Evolutionary conservation across 352 stramenopile genomes (phyloP), one percentile per base, ranked within the genome.

Genomic region (Phytophthora chlamydospora): DNA sequence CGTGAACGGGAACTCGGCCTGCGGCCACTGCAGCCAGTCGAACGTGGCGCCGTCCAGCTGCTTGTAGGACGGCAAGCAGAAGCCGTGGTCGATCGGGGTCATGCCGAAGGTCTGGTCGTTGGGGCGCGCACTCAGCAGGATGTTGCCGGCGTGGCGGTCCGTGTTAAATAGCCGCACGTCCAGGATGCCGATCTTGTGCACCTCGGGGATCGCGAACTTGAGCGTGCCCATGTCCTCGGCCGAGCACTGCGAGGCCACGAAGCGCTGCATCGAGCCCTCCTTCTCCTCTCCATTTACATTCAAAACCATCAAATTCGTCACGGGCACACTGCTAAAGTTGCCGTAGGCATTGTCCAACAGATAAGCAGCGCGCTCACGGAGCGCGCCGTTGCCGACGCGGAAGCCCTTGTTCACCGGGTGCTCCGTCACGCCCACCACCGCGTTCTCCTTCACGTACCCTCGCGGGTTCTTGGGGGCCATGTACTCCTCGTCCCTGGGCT

Each of bases 391-490:
- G 34, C 89, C 89, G n/a, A 97, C 74, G 11, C 80, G 80, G 39
- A 97, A 94, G 11, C 89, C 89, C 58, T 89, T 92, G 71, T 94
- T 91, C 21, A 93, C 73, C 0, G 89, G 88, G 58, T 96, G 83
- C 33, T 90, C 79, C 13, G 80, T 95, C 42, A 85, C 76, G 13
- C 88, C 88, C 6, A 96, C 77, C n/a, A 92, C 67, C 0, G 83
- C 81, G 39, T 83, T 76, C 51, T 93, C 84, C 70, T 90, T 86
- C 31, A 98, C 84, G 55, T 98, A 98, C 5, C 94, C 95, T 58
- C 97, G 87, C 11, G 98, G 97, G 79, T 99, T 99, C 80, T 99
- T 98, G 34, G 96, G 91, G 2, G 96, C 97, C 82, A 99, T 99
- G 49, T 98, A 98, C 78, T 99, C 98, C 75, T 99, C 98, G 65